Evolutionary conservation across 2,329 filamentous ascomycete species (phyloP).

Genomic region (Aotearoamyces nothofagi): DNA sequence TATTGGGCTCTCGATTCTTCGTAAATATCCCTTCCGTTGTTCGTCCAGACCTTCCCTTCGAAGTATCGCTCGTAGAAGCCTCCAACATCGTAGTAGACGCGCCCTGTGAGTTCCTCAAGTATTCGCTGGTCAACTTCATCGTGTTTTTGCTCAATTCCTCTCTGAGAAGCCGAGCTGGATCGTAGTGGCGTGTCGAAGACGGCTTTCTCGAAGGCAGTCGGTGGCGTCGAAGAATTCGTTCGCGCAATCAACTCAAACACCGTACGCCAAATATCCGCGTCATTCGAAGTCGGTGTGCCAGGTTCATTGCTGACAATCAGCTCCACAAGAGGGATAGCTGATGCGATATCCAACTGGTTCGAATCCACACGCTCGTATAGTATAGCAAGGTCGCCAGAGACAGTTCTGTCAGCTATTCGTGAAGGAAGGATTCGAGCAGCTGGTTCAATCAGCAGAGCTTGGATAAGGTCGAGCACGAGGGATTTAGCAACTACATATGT

Average conservation of each 20-base stretch:
- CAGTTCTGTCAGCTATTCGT: conserved; percentile 8
- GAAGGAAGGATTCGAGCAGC: conserved; percentile 5
- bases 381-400: conserved; percentile 8
- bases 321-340: conserved; percentile 8
- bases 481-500: conserved; percentile 7
- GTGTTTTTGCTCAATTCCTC: conserved; percentile 12
- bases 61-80: conserved; percentile 7
- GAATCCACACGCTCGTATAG: conserved; percentile 9
- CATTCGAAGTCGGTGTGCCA: conserved; percentile 7
- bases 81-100: conserved; percentile 12
- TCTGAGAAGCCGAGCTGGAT: conserved; percentile 13
- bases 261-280: conserved; percentile 4
- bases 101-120: conserved; percentile 12
- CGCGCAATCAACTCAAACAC: conserved; percentile 3
- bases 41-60: conserved; percentile 3
- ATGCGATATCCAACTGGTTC: conserved; percentile 7
- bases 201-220: conserved; percentile 6
- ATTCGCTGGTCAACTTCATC: conserved; percentile 14
- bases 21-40: conserved; percentile 8
- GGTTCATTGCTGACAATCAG: conserved; percentile 8
- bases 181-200: conserved; percentile 10
- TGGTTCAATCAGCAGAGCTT: conserved; percentile 6
- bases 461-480: conserved; percentile 8
- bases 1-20: conserved; percentile 11
- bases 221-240: conserved; percentile 1